Conservation (phyloP, 2,329 filamentous ascomycete genomes). For the Hortaea sp. region DNA sequence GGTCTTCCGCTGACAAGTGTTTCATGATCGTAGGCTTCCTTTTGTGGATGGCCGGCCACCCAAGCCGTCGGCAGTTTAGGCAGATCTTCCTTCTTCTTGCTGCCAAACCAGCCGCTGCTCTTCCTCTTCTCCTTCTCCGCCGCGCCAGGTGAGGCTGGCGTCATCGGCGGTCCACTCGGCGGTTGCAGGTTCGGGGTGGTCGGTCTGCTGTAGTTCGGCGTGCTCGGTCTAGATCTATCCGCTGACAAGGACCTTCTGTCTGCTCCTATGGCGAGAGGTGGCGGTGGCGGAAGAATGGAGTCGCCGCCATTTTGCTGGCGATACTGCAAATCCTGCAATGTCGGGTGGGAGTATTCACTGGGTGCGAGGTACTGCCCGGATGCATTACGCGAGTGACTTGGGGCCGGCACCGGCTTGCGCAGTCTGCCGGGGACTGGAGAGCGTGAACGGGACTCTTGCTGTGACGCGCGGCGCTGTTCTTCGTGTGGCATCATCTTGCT, state of each 20-base stretch:
- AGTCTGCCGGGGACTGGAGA: slow-evolving; percentile 1
- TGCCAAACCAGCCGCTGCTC: slow-evolving; percentile 23
- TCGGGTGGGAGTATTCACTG: neutral
- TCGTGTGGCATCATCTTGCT: too few relatives aligned
- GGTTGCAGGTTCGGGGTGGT: slow-evolving; percentile 2
- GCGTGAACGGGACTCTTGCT: neutral
- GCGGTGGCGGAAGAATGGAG: slow-evolving; percentile 1
- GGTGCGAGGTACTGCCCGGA: neutral
- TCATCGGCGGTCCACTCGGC: neutral
- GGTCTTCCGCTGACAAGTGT: slow-evolving; percentile 42
- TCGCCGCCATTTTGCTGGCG: neutral
- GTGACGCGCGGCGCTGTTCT: neutral
- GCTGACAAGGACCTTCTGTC: slow-evolving; percentile 1
- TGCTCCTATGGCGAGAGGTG: neutral
- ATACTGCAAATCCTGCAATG: neutral
- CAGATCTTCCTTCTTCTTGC: slow-evolving; percentile 17
- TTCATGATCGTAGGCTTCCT: slow-evolving; percentile 45
- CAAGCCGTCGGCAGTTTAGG: slow-evolving; percentile 38
- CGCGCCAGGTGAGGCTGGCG: neutral
- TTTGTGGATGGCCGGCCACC: slow-evolving; percentile 49
- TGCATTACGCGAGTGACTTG: neutral
- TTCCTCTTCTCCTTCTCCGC: slow-evolving; percentile 11
- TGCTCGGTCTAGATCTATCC: slow-evolving; percentile 4
- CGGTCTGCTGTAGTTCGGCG: slow-evolving; percentile 4
- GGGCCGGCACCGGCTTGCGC: slow-evolving; percentile 1